Base-by-base conservation (phyloP, 2,329 filamentous ascomycete species). In the Grosmannia penicillata region DNA sequence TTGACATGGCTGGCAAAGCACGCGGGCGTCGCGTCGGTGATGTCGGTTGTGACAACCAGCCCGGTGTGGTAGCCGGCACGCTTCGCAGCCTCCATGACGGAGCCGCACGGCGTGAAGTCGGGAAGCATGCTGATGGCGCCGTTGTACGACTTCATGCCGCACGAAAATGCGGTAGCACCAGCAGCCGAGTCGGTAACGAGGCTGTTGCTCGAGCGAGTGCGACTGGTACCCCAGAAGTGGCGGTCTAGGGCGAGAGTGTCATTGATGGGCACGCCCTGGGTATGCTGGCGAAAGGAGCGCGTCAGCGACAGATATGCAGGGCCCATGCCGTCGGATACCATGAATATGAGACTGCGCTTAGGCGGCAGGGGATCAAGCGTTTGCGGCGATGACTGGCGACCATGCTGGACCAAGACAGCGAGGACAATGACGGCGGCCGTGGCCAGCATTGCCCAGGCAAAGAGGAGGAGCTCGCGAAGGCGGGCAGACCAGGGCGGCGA, bases 321-420 rank as follows among this genome's bases (percentile, higher is more conserved):
- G 0, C 91, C 91, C 91, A 98, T 98, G 52, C 91, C 91, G 57
- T 98, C 91, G 1, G 85, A 94, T 27, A 98, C 89, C 91, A 98
- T 98, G 66, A 98, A 96, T 50, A 98, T 80, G 38, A 98, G 68
- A 59, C 96, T 98, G 39, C 84, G 74, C 67, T 96, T 98, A 37
- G 76, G 74, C 51, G 59, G 40, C 66, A n/a, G n/a, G n/a, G 63
- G 49, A 34, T 47, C 47, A 4, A 18, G 19, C 0, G 24, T 4
- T 9, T 19, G 21, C 32, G 46, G 39, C 45, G 43, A 42, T 22
- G 47, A 51, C 36, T 29, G 27, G 27, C 53, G 53, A 40, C 75
- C 70, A 57, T 94, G 84, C 53, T 84, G 82, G 14, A 82, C 60
- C 60, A 66, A 67, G n/a, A 91, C 81, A 4, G 82, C 82, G 17